Base-by-base conservation (phyloP, 2,329 filamentous ascomycete species). In the Phoma herbarum region DNA sequence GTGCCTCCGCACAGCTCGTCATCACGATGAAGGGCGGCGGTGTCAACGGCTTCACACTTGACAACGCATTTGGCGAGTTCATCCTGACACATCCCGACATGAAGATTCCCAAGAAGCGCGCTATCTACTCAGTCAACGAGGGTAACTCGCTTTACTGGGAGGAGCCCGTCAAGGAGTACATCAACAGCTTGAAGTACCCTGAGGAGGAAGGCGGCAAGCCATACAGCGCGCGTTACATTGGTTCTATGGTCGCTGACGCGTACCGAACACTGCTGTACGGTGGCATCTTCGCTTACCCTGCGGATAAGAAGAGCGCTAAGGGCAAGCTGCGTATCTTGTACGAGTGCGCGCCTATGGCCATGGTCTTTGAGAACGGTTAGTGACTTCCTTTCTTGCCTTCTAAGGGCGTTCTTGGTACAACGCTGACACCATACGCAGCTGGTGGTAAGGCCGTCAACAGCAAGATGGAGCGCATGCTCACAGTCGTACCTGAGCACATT, bases 71-170 rank as follows among this genome's bases (percentile, higher is more conserved):
- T 48, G 95, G 95, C 81, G 95, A 99, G 84, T 99, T 99, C 83
- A 99, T 99, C 80, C 86, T 99, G 59, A 96, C 94, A 14, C 95
- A 99, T 80, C 95, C 95, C 23, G 80, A 96, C 81, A 99, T 99
- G 95, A 83, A 83, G 66, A 88, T 98, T 64, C 95, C 95, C 53
- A 86, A 85, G 77, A 83, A 85, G 73, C 87, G 93, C 63, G 81
- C 89, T 64, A 99, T 99, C 79, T 99, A 99, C 87, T 96, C 92
- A 26, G 93, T 96, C 81, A 99, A 99, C 82, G 95, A 99, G 85
- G 95, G 95, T 68, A 99, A 99, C 85, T 94, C 90, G 68, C 83
- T 95, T 65, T 98, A 97, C 86, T 99, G 95, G 95, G 88, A 93
- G 64, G 90, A 96, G 45, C 86, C 88, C 65, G 92, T 93, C 72